Conservation (phyloP, 805 yeast species). For the Zygoascus tannicola region DNA sequence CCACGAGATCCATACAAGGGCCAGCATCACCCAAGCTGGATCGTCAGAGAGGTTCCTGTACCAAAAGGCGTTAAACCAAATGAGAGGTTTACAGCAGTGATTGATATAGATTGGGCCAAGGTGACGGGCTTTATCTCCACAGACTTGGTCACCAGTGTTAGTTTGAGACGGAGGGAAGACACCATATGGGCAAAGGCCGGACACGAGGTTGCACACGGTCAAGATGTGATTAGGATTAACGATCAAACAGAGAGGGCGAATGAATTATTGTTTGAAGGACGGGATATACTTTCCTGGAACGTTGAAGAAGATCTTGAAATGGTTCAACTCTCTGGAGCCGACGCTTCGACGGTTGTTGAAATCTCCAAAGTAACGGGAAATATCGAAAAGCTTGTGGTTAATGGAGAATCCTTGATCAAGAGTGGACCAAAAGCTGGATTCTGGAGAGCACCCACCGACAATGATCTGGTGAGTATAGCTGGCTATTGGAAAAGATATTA, state of each 20-base stretch:
- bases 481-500: conserved; percentile 26
- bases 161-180: conserved; percentile 4
- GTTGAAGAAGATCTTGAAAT: conserved; percentile 2
- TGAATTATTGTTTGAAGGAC: neutral
- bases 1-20: conserved; percentile 1
- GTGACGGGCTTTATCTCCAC: neutral
- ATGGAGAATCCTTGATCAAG: conserved; percentile 6
- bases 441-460: conserved; percentile 12
- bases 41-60: conserved; percentile 1
- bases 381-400: conserved; percentile 7
- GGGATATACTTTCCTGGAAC: neutral
- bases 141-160: conserved; percentile 4
- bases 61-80: conserved; percentile 5
- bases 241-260: neutral
- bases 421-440: conserved; percentile 8
- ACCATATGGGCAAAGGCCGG: conserved; percentile 19
- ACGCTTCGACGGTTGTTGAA: neutral
- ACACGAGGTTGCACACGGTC: conserved; percentile 24
- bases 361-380: conserved; percentile 9
- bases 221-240: conserved; percentile 7
- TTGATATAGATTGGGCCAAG: neutral
- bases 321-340: neutral
- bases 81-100: neutral
- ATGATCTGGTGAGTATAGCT: conserved; percentile 16
- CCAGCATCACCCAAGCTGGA: neutral